Base-by-base conservation (phyloP, 1,139 yeast genomes). In the Hemisphaericaspora lyxosophila region DNA sequence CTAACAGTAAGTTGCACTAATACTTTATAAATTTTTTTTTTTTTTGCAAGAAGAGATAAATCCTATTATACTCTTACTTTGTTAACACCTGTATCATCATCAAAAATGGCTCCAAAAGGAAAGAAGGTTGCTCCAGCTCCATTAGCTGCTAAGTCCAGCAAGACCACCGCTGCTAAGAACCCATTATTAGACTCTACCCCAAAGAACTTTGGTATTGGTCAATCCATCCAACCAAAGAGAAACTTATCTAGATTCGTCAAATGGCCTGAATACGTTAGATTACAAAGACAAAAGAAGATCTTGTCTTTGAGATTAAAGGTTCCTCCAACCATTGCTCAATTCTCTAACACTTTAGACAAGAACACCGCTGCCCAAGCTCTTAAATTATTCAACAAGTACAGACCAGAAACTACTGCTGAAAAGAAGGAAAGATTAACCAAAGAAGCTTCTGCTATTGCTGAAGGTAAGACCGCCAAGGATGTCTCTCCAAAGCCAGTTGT, bases 381-480 rank as follows among this genome's bases (percentile, higher is more conserved):
- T 82, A 89, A 89, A 79, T 83, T 89, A 62, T 82, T 89, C 78
- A 87, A 87, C 94, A 89, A 88, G 78, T 90, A 89, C 87, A 84
- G 95, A 76, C 97, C 97, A 66, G 97, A 89, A 79, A 85, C 96
- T 57, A 64, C 82, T 67, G 85, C 90, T 62, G 96, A 89, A 77
- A 89, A 89, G 95, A 87, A 88, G 82, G 96, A 87, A 78, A 87
- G 97, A 79, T 85, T 89, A 67, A 84, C 94, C 73, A 88, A 85
- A 76, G 96, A 89, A 77, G 97, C 97, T 58, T 95, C 96, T 61
- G 97, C 96, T 61, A 82, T 88, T 64, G 95, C 96, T 52, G 96
- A 87, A 67, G 97, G 97, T 67, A 88, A 88, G 82, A 77, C 85
- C 73, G 88, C 85, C 72, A 87, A 85, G 75, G 96, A 89, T 59